Evolutionary conservation across 2,329 filamentous ascomycete species (phyloP).

Genomic region (Ophiocordyceps camponoti-saundersi): DNA sequence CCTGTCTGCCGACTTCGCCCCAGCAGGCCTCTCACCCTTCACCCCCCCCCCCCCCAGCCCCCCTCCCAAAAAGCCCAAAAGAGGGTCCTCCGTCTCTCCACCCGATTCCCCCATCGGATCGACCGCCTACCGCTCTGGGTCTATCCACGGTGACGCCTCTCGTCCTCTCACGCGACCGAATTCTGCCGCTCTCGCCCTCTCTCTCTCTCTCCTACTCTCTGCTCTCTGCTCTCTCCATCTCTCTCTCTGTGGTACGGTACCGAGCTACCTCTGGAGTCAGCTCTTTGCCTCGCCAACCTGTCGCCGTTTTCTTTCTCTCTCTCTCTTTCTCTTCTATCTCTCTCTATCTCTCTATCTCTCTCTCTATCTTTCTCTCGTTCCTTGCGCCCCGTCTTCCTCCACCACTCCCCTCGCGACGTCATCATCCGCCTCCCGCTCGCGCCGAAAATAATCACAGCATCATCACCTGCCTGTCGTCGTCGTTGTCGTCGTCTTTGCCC

Average conservation of each 20-base stretch:
- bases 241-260: not conserved
- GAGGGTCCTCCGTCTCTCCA: not conserved
- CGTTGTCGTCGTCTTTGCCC: too few relatives aligned
- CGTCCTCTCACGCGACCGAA: not conserved
- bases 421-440: not conserved
- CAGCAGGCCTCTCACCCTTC: too few relatives aligned
- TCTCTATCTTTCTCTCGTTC: not conserved
- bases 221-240: not conserved
- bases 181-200: not conserved
- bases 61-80: not conserved
- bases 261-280: not conserved
- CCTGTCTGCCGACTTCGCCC: too few relatives aligned
- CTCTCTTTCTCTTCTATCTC: not conserved
- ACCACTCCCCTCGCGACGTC: not conserved
- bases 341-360: not conserved
- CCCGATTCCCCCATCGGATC: not conserved
- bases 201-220: not conserved
- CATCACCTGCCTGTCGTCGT: not conserved
- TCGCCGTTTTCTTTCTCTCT: not conserved
- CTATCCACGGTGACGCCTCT: not conserved
- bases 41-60: not conserved
- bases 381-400: not conserved
- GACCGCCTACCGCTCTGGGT: conserved; percentile 1
- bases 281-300: not conserved
- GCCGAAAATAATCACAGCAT: not conserved